Base-by-base conservation (phyloP, 192 early-diverging fungal species). In the Mortierella hygrophila region DNA sequence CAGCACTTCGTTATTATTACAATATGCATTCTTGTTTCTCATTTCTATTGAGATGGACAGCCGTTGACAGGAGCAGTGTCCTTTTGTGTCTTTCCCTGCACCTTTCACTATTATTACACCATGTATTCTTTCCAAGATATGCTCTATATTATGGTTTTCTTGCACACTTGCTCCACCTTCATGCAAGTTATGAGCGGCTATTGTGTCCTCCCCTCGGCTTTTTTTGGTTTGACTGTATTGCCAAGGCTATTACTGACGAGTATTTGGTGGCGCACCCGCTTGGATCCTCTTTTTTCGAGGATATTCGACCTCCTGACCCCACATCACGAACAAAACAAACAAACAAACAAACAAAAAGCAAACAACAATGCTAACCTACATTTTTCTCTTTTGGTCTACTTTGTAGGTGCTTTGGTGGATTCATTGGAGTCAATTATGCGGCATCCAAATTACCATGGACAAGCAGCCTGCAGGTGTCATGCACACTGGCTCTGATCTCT, bases 401-500 rank as follows among this genome's bases (percentile, higher is more conserved):
- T 18, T 10, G 63, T 78, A 90, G 90, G 29, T 85, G 89, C 21
- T 74, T 91, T 40, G 90, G 90, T 49, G 88, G 88, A 8, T 90
- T 92, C 74, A 89, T 92, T 38, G 93, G 93, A 2, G 90, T 94
- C 13, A 92, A 92, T 49, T 94, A 94, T 81, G 94, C 94, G 6
- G 90, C 92, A 26, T 88, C 92, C 76, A 94, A 93, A 78, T 72
- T 95, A 4, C 87, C 92, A 21, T 94, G 93, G 93, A 91, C 89
- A 41, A 89, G 85, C 74, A 88, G 85, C 68, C 68, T 91, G n/a
- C 94, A 95, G 72, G 89, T 94, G 23, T 93, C 91, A 23, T 81
- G 92, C 46, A 91, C 92, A 13, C 81, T 93, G 15, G 90, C 89
- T 9, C 47, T 95, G 46, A 90, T 94, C 15, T 90, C 91, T 4